phyloP scores from a whole-genome alignment of 306 rosid genomes.

The Sphenostylis stenocarpa region DNA sequence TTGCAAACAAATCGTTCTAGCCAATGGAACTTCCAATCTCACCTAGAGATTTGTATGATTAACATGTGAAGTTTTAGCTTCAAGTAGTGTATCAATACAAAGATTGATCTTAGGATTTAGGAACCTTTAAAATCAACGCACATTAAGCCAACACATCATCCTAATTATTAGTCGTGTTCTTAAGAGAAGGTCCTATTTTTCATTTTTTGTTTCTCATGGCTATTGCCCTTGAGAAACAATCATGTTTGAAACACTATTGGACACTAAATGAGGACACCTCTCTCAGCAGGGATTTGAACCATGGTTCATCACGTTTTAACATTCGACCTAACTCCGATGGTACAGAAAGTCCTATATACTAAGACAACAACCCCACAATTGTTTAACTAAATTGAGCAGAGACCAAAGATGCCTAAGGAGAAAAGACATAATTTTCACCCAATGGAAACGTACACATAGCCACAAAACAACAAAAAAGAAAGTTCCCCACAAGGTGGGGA shows the following conservation, averaged over 20 bases:
- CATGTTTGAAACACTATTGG: neutral
- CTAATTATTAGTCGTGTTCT: neutral
- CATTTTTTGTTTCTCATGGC: too few relatives aligned
- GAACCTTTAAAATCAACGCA: conserved; percentile 28
- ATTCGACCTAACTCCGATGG: neutral
- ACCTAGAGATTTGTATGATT: neutral
- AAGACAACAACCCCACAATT: conserved; percentile 10
- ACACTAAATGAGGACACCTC: too few relatives aligned
- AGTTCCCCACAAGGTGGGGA: neutral
- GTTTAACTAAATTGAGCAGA: neutral
- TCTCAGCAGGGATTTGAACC: neutral
- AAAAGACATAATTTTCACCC: neutral
- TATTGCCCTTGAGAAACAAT: neutral
- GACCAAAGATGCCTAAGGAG: neutral
- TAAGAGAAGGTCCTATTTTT: neutral
- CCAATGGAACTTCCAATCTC: neutral
- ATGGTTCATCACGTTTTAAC: neutral
- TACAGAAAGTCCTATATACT: neutral
- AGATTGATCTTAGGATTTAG: neutral
- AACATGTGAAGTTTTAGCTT: neutral
- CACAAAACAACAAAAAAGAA: neutral
- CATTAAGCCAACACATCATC: neutral
- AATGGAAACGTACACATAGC: neutral
- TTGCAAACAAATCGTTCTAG: neutral
- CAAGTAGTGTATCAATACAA: conserved; percentile 17